Evolutionary conservation across 768 basidiomycete species (phyloP), one percentile per base, ranked within the genome.

Genomic region (Kwoniella newhampshirensis): DNA sequence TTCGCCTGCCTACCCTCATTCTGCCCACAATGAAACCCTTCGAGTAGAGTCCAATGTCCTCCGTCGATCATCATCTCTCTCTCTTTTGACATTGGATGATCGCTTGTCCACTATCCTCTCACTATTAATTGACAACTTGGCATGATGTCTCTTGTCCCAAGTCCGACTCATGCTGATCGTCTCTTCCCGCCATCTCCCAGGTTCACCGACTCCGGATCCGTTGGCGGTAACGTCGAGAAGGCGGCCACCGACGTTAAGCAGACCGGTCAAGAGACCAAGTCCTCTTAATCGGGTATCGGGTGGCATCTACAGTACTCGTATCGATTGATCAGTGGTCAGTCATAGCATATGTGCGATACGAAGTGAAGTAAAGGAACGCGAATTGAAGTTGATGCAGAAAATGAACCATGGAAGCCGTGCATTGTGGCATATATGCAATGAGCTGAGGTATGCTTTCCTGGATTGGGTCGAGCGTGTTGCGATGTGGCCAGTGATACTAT

Each of bases 141-240:
- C n/a, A 42, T 28, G 44, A 46, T 42, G 7, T 42, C 8, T 42
- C 41, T n/a, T 11, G 7, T 21, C 15, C 27, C 25, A 17, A 1
- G 32, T 13, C 6, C 7, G 7, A 23, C 13, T n/a, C 18, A 25
- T 25, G 9, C 15, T 26, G 13, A 1, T 46, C 28, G 27, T 7
- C 25, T 9, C 26, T 17, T n/a, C 5, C 27, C 7, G 18, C 21
- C n/a, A n/a, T n/a, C n/a, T n/a, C 21, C 4, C 60, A 66, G 61
- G 26, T 67, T 67, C 52, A 67, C 62, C 54, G 65, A 63, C 44
- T 43, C 49, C 12, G 65, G 65, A 12, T 27, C 62, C 3, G 50
- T 67, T 17, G 65, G 65, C 26, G 65, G 65, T 5, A 63, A 26
- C 44, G 65, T 57, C n/a, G 54, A 67, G 50, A 48, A 57, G 45